phyloP scores from a whole-genome alignment of 2,329 filamentous ascomycete species.

The Neofusicoccum laricinum region DNA sequence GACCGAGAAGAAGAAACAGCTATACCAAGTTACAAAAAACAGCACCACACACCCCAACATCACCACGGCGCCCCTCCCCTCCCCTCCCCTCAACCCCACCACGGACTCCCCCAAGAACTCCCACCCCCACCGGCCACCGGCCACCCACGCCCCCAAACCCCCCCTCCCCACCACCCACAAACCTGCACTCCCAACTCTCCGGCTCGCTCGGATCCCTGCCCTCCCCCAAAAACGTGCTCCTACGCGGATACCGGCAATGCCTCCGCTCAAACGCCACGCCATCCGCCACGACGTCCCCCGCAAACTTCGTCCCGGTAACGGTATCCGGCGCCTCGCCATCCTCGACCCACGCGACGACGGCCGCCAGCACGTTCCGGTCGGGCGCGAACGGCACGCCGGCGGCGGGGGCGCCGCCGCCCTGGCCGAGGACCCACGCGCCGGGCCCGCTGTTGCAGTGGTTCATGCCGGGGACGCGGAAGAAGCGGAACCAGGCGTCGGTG shows the following conservation, averaged over 20 bases:
- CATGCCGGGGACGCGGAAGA: slow-evolving; percentile 53
- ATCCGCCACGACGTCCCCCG: slow-evolving; percentile 23
- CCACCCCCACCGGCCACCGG: too few relatives aligned
- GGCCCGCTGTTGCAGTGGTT: slow-evolving; percentile 50
- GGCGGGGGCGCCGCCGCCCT: slow-evolving; percentile 21
- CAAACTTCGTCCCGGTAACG: slow-evolving; percentile 27
- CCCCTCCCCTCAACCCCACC: too few relatives aligned
- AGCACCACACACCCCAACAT: too few relatives aligned
- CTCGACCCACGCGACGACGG: slow-evolving; percentile 49
- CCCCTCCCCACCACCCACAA: too few relatives aligned
- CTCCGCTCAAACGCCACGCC: slow-evolving; percentile 20
- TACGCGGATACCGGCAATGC: slow-evolving; percentile 37
- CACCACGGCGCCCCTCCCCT: too few relatives aligned
- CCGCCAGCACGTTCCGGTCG: slow-evolving; percentile 45
- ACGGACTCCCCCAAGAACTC: too few relatives aligned
- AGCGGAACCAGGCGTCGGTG: slow-evolving; percentile 47
- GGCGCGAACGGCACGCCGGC: slow-evolving; percentile 35
- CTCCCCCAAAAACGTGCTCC: slow-evolving; percentile 33
- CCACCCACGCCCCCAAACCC: too few relatives aligned
- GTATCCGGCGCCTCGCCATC: slow-evolving; percentile 40
- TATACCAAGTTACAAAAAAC: too few relatives aligned
- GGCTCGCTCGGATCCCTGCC: slow-evolving; percentile 27
- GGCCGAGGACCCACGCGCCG: slow-evolving; percentile 42
- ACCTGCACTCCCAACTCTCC: slow-evolving; percentile 31
- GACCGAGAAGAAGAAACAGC: too few relatives aligned